phyloP scores from a whole-genome alignment of 176 grass and related monocot species.

The Bromus sterilis region DNA sequence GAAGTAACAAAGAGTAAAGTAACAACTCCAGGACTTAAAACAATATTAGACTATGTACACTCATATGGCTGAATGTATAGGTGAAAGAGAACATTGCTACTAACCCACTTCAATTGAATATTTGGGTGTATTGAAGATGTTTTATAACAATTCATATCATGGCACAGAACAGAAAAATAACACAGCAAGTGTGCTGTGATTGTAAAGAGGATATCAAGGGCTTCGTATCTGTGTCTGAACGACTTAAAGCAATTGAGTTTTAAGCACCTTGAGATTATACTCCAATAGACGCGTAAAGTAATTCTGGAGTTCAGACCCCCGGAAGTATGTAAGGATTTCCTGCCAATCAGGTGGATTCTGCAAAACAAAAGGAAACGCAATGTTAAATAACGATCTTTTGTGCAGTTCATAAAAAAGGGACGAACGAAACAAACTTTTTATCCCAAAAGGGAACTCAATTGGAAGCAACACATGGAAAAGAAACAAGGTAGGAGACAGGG shows the following conservation, averaged over 20 bases:
- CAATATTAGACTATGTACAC: background rate
- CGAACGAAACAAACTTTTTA: background rate
- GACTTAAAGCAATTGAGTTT: background rate
- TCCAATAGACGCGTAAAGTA: slow-evolving; percentile 77
- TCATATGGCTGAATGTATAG: background rate
- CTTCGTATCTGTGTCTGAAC: background rate
- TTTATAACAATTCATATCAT: background rate
- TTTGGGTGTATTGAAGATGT: background rate
- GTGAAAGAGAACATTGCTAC: background rate
- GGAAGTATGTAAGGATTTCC: slow-evolving; percentile 85
- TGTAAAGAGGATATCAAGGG: background rate
- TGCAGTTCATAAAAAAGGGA: background rate
- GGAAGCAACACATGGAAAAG: background rate
- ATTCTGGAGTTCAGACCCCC: slow-evolving; percentile 73
- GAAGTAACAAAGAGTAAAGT: background rate
- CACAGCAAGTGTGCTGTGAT: background rate
- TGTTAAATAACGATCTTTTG: slow-evolving; percentile 2
- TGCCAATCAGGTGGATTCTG: slow-evolving; percentile 89
- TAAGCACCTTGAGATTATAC: slow-evolving; percentile 71
- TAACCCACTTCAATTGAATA: background rate
- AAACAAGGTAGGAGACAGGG: background rate
- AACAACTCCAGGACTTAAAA: background rate
- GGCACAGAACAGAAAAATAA: background rate
- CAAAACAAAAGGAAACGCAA: background rate
- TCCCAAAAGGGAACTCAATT: background rate